These are phyloP conservation scores for Diaporthe australafricana DNA, from an alignment of 2,329 filamentous ascomycete species.

Conservation along the genomic window DNA sequence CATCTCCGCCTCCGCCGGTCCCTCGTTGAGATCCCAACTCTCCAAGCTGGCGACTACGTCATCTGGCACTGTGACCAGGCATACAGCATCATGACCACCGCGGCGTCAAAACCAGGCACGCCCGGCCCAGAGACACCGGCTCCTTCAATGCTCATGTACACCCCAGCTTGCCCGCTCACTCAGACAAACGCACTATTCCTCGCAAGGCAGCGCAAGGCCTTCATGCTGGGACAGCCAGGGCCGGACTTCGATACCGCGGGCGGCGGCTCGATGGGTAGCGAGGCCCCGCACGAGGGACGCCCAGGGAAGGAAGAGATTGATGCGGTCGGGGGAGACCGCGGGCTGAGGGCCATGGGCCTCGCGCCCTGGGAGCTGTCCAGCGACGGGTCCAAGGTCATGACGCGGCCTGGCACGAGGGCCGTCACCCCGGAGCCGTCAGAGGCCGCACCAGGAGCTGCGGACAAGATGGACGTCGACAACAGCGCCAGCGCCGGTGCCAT, in stretches of 20 bases:
- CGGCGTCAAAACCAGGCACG: slow-evolving; percentile 48
- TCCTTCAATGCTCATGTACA: slow-evolving; percentile 64
- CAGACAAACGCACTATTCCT: slow-evolving; percentile 69
- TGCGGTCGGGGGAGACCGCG: slow-evolving; percentile 61
- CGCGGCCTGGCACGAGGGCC: slow-evolving; percentile 48
- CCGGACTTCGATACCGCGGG: slow-evolving; percentile 68
- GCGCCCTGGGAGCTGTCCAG: slow-evolving; percentile 58
- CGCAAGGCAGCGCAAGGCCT: slow-evolving; percentile 68
- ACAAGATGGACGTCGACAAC: slow-evolving; percentile 43
- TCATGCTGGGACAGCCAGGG: slow-evolving; percentile 63
- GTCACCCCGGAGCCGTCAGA: slow-evolving; percentile 43
- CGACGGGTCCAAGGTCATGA: slow-evolving; percentile 48
- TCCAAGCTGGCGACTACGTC: slow-evolving; percentile 68
- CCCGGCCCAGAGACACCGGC: slow-evolving; percentile 44
- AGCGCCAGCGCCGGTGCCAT: slow-evolving; percentile 38
- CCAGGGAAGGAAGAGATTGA: slow-evolving; percentile 64
- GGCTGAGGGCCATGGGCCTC: slow-evolving; percentile 68
- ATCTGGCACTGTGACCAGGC: slow-evolving; percentile 69
- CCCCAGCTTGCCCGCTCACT: slow-evolving; percentile 66
- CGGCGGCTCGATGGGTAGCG: slow-evolving; percentile 61
- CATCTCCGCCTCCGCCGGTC: slow-evolving; percentile 65
- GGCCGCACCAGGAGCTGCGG: slow-evolving; percentile 26
- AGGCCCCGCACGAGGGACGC: slow-evolving; percentile 61
- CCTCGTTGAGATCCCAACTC: slow-evolving; percentile 65
- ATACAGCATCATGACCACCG: slow-evolving; percentile 63